phyloP scores from a whole-genome alignment of 2,329 filamentous ascomycete genomes.

The Verticillium albo-atrum region DNA sequence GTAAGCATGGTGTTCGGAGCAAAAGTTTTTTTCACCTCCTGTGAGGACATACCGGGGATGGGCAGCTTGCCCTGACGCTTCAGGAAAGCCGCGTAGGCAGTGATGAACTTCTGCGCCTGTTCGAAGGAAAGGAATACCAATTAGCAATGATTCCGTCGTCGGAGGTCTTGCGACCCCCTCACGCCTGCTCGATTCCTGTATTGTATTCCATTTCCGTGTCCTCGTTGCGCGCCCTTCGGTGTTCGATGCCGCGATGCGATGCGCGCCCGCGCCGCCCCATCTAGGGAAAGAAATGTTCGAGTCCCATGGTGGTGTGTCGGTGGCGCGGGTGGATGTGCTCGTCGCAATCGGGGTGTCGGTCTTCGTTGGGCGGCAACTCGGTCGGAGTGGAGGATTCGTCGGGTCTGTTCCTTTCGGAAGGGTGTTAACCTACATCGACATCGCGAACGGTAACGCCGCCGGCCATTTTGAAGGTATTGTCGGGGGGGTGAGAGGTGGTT shows the following conservation, averaged over 20 bases:
- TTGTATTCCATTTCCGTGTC: background rate
- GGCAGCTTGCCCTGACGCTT: conserved; percentile 92
- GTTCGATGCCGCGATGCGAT: conserved; percentile 1
- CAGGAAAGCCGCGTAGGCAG: conserved; percentile 81
- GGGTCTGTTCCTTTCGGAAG: conserved; percentile 7
- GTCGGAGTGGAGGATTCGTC: background rate
- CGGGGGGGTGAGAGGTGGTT: conserved; percentile 19
- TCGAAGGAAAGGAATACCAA: conserved; percentile 40
- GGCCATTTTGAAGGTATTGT: conserved; percentile 65
- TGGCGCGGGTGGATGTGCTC: background rate
- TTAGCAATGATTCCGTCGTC: conserved; percentile 72
- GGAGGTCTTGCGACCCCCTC: conserved; percentile 71
- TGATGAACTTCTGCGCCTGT: conserved; percentile 86
- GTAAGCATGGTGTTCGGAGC: conserved; percentile 10
- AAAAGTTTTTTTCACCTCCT: no score
- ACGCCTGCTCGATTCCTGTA: conserved; percentile 55
- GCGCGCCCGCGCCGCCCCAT: background rate
- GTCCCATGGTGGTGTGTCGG: background rate
- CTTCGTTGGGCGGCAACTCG: background rate
- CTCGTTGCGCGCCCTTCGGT: background rate
- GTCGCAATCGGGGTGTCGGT: conserved; percentile 1
- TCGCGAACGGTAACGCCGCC: conserved; percentile 79
- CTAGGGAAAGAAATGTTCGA: background rate
- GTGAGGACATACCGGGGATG: conserved; percentile 67
- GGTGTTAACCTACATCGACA: conserved; percentile 65